phyloP scores from a whole-genome alignment of 2,329 filamentous ascomycete species.

The Aspergillus pseudoviridinutans region DNA sequence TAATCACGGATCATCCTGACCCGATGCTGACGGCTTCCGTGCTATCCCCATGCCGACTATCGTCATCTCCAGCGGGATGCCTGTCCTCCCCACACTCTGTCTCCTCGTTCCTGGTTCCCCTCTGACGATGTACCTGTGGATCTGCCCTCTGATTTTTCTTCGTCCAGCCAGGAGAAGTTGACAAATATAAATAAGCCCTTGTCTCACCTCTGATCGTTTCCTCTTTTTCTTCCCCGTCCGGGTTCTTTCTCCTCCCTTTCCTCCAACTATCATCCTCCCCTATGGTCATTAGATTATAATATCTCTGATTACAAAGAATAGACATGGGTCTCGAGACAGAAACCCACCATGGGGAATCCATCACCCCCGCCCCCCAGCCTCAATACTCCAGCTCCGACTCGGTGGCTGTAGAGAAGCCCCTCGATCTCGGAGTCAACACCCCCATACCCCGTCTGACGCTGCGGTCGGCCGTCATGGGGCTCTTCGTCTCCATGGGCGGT shows the following conservation, averaged over 20 bases:
- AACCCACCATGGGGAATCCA: conserved; percentile 29
- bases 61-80: not conserved
- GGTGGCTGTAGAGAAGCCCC: conserved; percentile 21
- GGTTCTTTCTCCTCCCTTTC: not conserved
- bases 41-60: not conserved
- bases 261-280: not conserved
- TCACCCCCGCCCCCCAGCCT: conserved; percentile 22
- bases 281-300: too few species aligned
- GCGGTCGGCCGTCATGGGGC: conserved; percentile 27
- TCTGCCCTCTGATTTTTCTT: not conserved
- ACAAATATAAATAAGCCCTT: not conserved
- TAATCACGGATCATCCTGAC: not conserved
- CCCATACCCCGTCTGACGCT: conserved; percentile 34
- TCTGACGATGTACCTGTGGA: not conserved
- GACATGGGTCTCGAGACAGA: conserved; percentile 28
- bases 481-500: conserved; percentile 44
- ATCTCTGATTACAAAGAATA: not conserved
- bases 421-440: conserved; percentile 23
- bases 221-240: not conserved
- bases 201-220: not conserved
- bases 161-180: too few species aligned
- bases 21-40: not conserved
- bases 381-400: conserved; percentile 23
- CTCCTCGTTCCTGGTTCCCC: not conserved
- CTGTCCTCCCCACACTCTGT: not conserved